Evolutionary conservation across 1,284 basidiomycete genomes (phyloP).

Genomic region (Sphagnurus paluster): DNA sequence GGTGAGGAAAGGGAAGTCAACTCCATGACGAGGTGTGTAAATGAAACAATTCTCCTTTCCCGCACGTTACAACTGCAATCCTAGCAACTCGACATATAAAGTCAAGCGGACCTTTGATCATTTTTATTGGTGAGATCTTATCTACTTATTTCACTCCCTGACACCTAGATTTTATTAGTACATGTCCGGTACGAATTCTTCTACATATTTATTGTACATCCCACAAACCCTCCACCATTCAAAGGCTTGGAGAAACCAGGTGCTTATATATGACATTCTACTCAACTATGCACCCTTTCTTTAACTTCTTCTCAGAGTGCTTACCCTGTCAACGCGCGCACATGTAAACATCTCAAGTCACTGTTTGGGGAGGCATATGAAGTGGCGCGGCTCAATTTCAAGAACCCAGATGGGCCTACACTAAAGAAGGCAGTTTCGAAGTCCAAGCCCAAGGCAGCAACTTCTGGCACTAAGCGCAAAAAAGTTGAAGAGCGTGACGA

Average conservation of each 20-base stretch:
- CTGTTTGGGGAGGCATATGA: conserved; percentile 63
- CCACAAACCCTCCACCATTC: conserved; percentile 1
- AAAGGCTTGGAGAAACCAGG: conserved; percentile 53
- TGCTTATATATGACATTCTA: conserved; percentile 17
- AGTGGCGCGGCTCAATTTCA: conserved; percentile 45
- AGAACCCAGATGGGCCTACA: conserved; percentile 44
- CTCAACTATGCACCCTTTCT: not conserved
- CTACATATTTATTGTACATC: not conserved
- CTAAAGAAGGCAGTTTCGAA: conserved; percentile 29
- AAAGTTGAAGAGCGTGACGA: conserved; percentile 21
- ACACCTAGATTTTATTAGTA: conserved; percentile 25
- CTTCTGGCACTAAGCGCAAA: conserved; percentile 25
- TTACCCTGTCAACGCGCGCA: conserved; percentile 51
- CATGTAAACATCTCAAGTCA: conserved; percentile 61
- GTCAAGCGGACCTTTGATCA: conserved; percentile 53
- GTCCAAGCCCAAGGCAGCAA: conserved; percentile 27
- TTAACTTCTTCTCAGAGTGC: conserved; percentile 32
- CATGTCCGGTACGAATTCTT: conserved; percentile 39
- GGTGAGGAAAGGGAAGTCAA: conserved; percentile 45
- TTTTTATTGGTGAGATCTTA: conserved; percentile 47
- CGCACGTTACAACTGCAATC: not conserved
- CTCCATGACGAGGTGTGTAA: conserved; percentile 39
- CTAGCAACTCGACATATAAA: conserved; percentile 48
- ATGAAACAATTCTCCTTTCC: not conserved
- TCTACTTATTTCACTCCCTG: not conserved